A percentile compares a stretch with the other conserved stretches of the same genome.
Conservation (phyloP, 345 rosid species). For the Linum tenue region DNA sequence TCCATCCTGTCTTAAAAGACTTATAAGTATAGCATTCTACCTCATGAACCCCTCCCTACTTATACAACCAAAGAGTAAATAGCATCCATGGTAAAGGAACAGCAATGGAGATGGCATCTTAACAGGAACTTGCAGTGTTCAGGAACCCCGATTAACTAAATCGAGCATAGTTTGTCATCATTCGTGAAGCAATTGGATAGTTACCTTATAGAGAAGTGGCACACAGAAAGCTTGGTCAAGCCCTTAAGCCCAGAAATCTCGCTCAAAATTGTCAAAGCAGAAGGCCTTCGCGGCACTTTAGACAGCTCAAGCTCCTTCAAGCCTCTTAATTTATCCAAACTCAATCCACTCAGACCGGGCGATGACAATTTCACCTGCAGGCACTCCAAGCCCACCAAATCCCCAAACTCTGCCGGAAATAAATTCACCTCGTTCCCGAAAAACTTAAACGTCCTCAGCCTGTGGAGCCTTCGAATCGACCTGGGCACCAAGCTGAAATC, state of each 20-base stretch:
- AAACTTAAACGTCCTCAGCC: conserved; percentile 65
- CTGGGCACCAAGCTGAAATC: conserved; percentile 69
- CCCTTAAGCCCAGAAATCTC: conserved; percentile 69
- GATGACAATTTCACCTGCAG: conserved; percentile 77
- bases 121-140: no score
- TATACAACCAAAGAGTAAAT: no score
- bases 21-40: no score
- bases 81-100: no score
- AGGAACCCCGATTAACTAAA: no score
- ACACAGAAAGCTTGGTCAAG: conserved; percentile 83
- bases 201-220: conserved; percentile 85
- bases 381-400: conserved; percentile 60
- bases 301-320: conserved; percentile 86
- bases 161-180: no score
- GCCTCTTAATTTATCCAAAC: conserved; percentile 52
- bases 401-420: conserved; percentile 65
- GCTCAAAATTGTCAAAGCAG: conserved; percentile 61
- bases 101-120: no score
- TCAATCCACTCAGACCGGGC: conserved; percentile 47
- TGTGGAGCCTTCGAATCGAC: conserved; percentile 44
- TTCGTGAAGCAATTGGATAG: neutral
- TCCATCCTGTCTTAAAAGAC: no score
- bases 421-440: conserved; percentile 70
- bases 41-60: no score
- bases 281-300: conserved; percentile 57